phyloP scores from a whole-genome alignment of 768 basidiomycete species.

The Amanita pseudoporphyria region DNA sequence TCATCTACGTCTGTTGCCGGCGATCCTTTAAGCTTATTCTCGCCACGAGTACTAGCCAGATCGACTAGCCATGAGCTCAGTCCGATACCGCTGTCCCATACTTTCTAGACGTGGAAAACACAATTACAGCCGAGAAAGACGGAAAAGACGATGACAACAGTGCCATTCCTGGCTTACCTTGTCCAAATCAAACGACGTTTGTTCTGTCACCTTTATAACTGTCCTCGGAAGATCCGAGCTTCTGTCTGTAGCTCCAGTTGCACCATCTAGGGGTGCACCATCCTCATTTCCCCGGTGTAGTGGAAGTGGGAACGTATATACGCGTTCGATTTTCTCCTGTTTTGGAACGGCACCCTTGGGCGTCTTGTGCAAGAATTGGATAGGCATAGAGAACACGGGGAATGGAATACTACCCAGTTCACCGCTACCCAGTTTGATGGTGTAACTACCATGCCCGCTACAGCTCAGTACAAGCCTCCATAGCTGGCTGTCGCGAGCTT shows the following conservation, averaged over 20 bases:
- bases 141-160: too few species aligned
- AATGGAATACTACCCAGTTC: conserved; percentile 39
- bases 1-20: not conserved
- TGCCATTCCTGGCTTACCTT: conserved; percentile 51
- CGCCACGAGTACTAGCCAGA: conserved; percentile 11
- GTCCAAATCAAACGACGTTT: conserved; percentile 87
- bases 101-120: conserved; percentile 54
- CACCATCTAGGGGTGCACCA: not conserved
- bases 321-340: conserved; percentile 59
- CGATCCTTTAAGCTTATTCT: not conserved
- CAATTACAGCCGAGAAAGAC: not conserved
- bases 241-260: too few species aligned
- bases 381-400: conserved; percentile 65
- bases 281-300: too few species aligned
- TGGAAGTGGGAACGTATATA: conserved; percentile 26
- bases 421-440: conserved; percentile 34
- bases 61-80: conserved; percentile 68
- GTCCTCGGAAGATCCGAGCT: not conserved
- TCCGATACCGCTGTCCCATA: conserved; percentile 93
- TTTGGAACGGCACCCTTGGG: conserved; percentile 29
- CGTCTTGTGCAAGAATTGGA: conserved; percentile 28
- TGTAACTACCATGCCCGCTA: not conserved
- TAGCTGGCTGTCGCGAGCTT: conserved; percentile 37
- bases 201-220: conserved; percentile 52
- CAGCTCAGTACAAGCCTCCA: conserved; percentile 61